Evolutionary conservation across 352 stramenopile species (phyloP), one percentile per base, ranked within the genome.

Genomic region (Globisporangium uncinulatum): DNA sequence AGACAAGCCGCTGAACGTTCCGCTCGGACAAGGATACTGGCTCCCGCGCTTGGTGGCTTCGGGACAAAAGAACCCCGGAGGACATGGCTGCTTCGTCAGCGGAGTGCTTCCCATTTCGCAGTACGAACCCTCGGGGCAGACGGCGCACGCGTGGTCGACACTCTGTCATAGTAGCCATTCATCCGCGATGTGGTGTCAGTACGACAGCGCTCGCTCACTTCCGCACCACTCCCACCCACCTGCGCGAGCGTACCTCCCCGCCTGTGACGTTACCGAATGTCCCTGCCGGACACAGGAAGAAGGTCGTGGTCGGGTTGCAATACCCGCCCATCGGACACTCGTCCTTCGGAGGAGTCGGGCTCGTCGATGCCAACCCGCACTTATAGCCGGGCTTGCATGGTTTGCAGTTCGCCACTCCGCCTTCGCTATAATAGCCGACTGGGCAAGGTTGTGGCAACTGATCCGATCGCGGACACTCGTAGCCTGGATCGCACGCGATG

Each of bases 241-340:
- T 39, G 34, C 10, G 5, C 34, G 34, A 39, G 39, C 64, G 14
- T 67, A 91, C 83, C 71, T 91, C 67, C 47, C 85, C 83, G 20
- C 79, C 85, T 11, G 79, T 93, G 11, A 82, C 71, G 46, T 94
- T 95, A 17, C 89, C 89, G 53, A 85, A 94, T 0, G 87, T 97
- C 5, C 91, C 91, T 37, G 79, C 70, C 2, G 91, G 90, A 61
- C 91, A 97, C 47, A 83, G 60, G 54, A 92, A 92, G 47, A 93
- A 92, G 0, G 75, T 94, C 7, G 73, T 89, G 1, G 89, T 56
- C 19, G 87, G 86, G 56, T 94, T 95, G 61, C 88, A 96, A 49
- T 95, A 97, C 7, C 83, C 86, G 3, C 89, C 89, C 64, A 95
- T 89, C 0, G 83, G 83, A 52, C 89, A 98, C n/a, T 87, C 86